These are phyloP conservation scores for Penicillium decumbens DNA, from an alignment of 2,329 filamentous ascomycete genomes.

Conservation along the genomic window DNA sequence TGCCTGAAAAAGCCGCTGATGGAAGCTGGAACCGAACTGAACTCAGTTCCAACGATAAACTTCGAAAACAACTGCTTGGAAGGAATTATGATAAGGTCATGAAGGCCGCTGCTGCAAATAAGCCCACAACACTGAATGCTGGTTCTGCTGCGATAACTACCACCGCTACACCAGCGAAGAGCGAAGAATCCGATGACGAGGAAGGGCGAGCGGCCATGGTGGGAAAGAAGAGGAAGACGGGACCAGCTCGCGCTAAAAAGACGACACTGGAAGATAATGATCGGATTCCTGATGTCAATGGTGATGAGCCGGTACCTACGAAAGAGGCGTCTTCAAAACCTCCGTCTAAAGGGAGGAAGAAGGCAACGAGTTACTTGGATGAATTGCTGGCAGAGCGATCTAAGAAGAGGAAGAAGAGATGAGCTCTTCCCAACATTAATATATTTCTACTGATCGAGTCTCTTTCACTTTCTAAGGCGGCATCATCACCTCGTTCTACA, in stretches of 20 bases:
- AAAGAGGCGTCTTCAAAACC: constrained; percentile 9
- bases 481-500: background rate
- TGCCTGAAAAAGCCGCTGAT: constrained; percentile 41
- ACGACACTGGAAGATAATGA: constrained; percentile 1
- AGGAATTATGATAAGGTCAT: constrained; percentile 38
- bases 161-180: constrained; percentile 7
- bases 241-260: constrained; percentile 1
- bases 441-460: background rate
- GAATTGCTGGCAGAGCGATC: constrained; percentile 47
- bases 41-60: constrained; percentile 41
- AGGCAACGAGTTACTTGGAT: constrained; percentile 51
- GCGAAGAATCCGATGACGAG: constrained; percentile 36
- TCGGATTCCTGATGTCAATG: background rate
- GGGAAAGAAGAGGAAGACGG: constrained; percentile 24
- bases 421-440: background rate
- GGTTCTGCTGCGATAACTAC: constrained; percentile 17
- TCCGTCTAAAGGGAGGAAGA: constrained; percentile 33
- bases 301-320: constrained; percentile 6
- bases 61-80: constrained; percentile 46
- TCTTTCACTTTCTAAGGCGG: background rate
- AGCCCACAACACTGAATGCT: background rate
- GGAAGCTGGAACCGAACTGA: constrained; percentile 40
- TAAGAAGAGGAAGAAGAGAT: constrained; percentile 49
- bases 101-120: constrained; percentile 33
- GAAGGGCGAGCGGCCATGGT: constrained; percentile 43